These are phyloP conservation scores for Zygosaccharomyces rouxii DNA, from an alignment of 805 yeast species.

Conservation along the genomic window DNA sequence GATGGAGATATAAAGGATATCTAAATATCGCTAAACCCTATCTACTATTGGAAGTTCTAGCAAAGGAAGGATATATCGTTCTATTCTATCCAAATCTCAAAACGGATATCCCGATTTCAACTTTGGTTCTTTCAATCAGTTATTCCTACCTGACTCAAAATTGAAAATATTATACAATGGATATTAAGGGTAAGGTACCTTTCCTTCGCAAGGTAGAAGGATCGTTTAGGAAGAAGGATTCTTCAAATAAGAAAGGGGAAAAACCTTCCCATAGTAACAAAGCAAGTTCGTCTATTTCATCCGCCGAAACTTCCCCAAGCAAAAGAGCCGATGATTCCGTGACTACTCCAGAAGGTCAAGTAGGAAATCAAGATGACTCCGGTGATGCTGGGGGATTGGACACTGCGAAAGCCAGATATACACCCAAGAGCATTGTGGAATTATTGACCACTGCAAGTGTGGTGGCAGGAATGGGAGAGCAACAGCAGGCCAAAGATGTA, in stretches of 20 bases:
- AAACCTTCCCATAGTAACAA: neutral
- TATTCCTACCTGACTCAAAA: neutral
- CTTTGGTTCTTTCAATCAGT: too few species aligned
- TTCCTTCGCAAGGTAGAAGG: neutral
- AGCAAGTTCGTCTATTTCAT: neutral
- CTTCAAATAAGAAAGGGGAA: neutral
- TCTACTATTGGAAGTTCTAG: too few species aligned
- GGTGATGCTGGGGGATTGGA: constrained; percentile 26
- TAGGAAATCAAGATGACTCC: constrained; percentile 9
- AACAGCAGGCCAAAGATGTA: constrained; percentile 20
- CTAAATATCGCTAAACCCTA: too few species aligned
- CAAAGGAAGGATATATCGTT: too few species aligned
- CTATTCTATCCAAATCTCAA: too few species aligned
- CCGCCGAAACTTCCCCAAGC: neutral
- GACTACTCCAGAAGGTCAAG: neutral
- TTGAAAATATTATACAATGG: neutral
- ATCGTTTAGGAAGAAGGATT: neutral
- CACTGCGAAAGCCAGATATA: constrained; percentile 38
- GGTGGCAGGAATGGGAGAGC: constrained; percentile 38
- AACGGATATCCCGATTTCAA: too few species aligned
- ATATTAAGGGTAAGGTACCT: neutral
- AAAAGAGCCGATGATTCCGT: too few species aligned
- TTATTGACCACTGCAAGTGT: constrained; percentile 55
- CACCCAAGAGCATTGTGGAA: constrained; percentile 51
- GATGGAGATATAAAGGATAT: too few species aligned